These are phyloP conservation scores for Sporothrix brasiliensis DNA, from an alignment of 2,329 filamentous ascomycete species.

Conservation along the genomic window DNA sequence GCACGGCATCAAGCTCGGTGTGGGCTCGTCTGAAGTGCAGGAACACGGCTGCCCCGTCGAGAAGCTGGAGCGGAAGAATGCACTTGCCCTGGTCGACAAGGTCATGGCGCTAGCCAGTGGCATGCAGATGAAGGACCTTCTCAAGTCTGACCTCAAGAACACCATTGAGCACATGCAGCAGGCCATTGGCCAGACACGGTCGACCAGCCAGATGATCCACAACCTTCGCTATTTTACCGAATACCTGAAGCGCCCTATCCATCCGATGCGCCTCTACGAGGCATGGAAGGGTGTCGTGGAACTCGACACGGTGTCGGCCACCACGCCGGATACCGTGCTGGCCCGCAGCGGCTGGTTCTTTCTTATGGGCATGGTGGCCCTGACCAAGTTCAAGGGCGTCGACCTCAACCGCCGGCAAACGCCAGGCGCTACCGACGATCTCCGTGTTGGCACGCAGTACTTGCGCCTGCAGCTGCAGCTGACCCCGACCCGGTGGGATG, in stretches of 20 bases:
- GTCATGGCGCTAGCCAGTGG: slow-evolving; percentile 78
- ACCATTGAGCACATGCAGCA: slow-evolving; percentile 94
- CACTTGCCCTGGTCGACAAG: slow-evolving; percentile 79
- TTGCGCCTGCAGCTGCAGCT: slow-evolving; percentile 82
- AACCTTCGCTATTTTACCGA: slow-evolving; percentile 82
- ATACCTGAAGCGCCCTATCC: slow-evolving; percentile 80
- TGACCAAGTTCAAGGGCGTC: slow-evolving; percentile 77
- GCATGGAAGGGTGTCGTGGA: slow-evolving; percentile 78
- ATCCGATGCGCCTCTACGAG: slow-evolving; percentile 76
- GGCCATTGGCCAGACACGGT: slow-evolving; percentile 77
- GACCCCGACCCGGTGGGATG: slow-evolving; percentile 80
- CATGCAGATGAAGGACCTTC: slow-evolving; percentile 85
- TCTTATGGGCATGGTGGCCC: slow-evolving; percentile 80
- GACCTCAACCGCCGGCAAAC: slow-evolving; percentile 74
- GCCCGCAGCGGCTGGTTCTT: slow-evolving; percentile 91
- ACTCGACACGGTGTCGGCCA: slow-evolving; percentile 71
- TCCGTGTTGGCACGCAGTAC: slow-evolving; percentile 79
- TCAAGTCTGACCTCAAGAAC: slow-evolving; percentile 85
- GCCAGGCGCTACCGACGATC: slow-evolving; percentile 77
- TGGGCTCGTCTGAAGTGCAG: slow-evolving; percentile 65
- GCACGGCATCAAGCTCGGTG: slow-evolving; percentile 76
- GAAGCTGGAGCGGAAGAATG: slow-evolving; percentile 76
- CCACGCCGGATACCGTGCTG: slow-evolving; percentile 68
- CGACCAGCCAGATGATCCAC: slow-evolving; percentile 77
- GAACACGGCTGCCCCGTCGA: slow-evolving; percentile 82